Evolutionary conservation across 2,329 filamentous ascomycete species (phyloP).

Genomic region (Fusarium sp.): DNA sequence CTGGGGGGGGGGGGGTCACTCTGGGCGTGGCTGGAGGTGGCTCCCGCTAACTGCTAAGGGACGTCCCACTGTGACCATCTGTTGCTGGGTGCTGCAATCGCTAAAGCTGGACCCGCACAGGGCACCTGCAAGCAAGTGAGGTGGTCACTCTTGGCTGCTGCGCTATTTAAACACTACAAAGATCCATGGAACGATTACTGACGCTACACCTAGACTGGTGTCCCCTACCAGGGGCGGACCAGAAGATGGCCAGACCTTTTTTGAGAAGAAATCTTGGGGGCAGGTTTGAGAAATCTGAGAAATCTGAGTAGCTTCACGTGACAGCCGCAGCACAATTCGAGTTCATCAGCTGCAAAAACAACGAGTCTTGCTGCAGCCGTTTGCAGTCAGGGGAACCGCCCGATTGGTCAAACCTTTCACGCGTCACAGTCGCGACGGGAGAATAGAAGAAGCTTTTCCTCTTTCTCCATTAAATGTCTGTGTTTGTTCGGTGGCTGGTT

Average conservation of each 20-base stretch:
- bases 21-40: constrained; percentile 49
- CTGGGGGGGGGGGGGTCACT: constrained; percentile 46
- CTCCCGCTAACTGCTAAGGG: constrained; percentile 47
- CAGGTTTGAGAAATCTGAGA: constrained; percentile 4
- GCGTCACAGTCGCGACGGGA: constrained; percentile 48
- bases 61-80: constrained; percentile 33
- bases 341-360: constrained; percentile 12
- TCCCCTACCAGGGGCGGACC: neutral
- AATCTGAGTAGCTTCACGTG: constrained; percentile 33
- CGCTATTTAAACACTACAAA: constrained; percentile 36
- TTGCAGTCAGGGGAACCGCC: constrained; percentile 34
- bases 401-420: constrained; percentile 41
- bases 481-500: constrained; percentile 31
- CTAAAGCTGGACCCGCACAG: constrained; percentile 21
- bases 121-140: constrained; percentile 15
- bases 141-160: constrained; percentile 25
- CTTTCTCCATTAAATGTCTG: constrained; percentile 12
- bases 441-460: constrained; percentile 9
- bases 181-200: constrained; percentile 23
- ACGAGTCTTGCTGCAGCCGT: constrained; percentile 19
- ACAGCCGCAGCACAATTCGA: constrained; percentile 6
- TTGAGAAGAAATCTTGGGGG: constrained; percentile 21
- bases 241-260: constrained; percentile 4
- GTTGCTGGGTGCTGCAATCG: constrained; percentile 30
- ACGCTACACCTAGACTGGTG: constrained; percentile 30